These are phyloP conservation scores for Kwoniella sp. DNA, from an alignment of 768 basidiomycete species.

Conservation along the genomic window DNA sequence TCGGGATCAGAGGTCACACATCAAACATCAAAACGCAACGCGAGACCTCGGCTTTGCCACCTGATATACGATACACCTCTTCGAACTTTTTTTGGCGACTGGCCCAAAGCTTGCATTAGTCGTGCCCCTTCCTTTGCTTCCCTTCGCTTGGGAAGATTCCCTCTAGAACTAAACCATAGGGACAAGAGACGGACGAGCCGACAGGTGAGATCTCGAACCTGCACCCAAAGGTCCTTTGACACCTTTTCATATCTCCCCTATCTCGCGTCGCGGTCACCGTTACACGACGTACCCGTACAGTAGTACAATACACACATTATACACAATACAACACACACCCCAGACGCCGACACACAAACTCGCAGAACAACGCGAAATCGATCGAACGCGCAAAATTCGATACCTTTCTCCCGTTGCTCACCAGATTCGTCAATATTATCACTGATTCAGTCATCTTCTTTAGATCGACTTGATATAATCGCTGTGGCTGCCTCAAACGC, in stretches of 20 bases:
- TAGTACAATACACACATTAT: neutral
- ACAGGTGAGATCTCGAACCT: neutral
- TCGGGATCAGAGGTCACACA: neutral
- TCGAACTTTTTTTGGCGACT: neutral
- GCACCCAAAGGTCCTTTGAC: neutral
- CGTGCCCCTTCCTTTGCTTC: neutral
- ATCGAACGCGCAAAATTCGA: neutral
- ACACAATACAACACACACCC: neutral
- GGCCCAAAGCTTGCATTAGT: too few relatives aligned
- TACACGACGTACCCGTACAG: neutral
- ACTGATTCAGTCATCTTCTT: too few relatives aligned
- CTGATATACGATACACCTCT: neutral
- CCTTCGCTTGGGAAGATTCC: neutral
- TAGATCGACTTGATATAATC: too few relatives aligned
- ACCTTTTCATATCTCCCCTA: slow-evolving; percentile 1
- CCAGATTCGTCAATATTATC: neutral
- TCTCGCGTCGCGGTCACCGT: neutral
- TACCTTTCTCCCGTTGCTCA: neutral
- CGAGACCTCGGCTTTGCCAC: neutral
- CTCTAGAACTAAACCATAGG: too few relatives aligned
- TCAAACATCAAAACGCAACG: too few relatives aligned
- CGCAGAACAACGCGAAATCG: neutral
- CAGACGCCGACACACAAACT: neutral
- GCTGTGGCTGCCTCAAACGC: too few relatives aligned
- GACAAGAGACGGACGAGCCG: neutral